Evolutionary conservation across 257 asterid genomes (phyloP).

Genomic region (Solanum microdontum): DNA sequence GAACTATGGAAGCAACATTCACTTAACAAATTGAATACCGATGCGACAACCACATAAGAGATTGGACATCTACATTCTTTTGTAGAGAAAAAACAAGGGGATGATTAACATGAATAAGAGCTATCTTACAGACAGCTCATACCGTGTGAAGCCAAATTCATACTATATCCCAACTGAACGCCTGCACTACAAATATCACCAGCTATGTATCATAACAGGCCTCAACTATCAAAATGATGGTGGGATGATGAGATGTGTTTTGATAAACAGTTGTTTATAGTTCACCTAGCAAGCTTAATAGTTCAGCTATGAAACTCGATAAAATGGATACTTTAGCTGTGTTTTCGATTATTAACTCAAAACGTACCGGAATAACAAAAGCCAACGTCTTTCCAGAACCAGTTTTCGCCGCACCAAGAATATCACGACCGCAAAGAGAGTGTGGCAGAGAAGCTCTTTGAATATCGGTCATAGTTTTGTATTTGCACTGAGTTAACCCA

Average conservation of each 20-base stretch:
- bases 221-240: neutral
- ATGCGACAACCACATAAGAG: neutral
- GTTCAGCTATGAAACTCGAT: neutral
- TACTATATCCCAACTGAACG: neutral
- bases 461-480: slow-evolving; percentile 61
- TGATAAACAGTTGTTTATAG: neutral
- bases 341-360: neutral
- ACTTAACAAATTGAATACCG: neutral
- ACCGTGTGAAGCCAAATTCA: neutral
- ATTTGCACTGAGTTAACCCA: slow-evolving; percentile 43
- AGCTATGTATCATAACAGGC: neutral
- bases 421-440: slow-evolving; percentile 78
- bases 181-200: neutral
- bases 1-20: neutral
- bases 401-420: slow-evolving; percentile 95
- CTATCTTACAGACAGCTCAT: neutral
- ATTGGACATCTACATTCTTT: neutral
- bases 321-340: neutral
- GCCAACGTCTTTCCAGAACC: slow-evolving; percentile 97
- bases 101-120: neutral
- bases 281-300: neutral
- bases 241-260: neutral
- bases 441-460: slow-evolving; percentile 96
- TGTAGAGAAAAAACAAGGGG: neutral
- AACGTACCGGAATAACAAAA: slow-evolving; percentile 62